Base-by-base conservation (phyloP, 2,329 filamentous ascomycete genomes). In the Colletotrichum chlorophyti region DNA sequence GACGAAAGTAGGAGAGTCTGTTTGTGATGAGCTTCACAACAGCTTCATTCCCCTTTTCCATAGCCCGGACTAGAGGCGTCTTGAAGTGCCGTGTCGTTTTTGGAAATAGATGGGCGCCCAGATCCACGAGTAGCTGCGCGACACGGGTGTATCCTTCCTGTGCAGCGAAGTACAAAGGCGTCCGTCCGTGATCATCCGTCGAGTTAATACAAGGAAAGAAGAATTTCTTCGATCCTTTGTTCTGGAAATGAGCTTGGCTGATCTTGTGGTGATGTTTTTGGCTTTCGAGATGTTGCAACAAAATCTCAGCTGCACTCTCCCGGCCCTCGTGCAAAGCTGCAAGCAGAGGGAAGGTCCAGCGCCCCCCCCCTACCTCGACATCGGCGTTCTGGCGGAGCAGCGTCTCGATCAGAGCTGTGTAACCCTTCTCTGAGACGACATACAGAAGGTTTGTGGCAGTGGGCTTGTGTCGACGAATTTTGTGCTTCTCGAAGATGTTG, bases 31-130 rank as follows among this genome's bases (percentile, higher is more conserved):
- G 12, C 15, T n/a, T 11, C 7, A 41, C 4, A 0, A 29, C 7
- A 8, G 5, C 7, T 4, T 24, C 19, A 1, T 31, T 17, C 1
- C 15, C 6, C 8, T 41, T 38, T 3, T 10, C 8, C n/a, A 5
- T 8, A 5, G 47, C 47, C 9, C 15, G 19, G 12, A 41, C 12
- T 10, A 50, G 2, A 0, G 47, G 34, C 8, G 26, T 50, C 3
- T 8, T 2, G 1, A 0, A 4, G 1, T 5, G 0, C 11, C n/a
- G 1, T 3, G 3, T 29, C 1, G 6, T 35, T n/a, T 1, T 6
- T 1, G 6, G 19, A 1, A 3, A 0, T 1, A n/a, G 27, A 4
- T 19, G 17, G 0, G 32, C 48, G 0, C 53, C 53, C 0, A 21
- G 9, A 1, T 27, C 8, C 1, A 58, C 11, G 4, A 58, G 19